Evolutionary conservation across 306 rosid genomes (phyloP), one percentile per base, ranked within the genome.

Genomic region (Nissolia schottii): DNA sequence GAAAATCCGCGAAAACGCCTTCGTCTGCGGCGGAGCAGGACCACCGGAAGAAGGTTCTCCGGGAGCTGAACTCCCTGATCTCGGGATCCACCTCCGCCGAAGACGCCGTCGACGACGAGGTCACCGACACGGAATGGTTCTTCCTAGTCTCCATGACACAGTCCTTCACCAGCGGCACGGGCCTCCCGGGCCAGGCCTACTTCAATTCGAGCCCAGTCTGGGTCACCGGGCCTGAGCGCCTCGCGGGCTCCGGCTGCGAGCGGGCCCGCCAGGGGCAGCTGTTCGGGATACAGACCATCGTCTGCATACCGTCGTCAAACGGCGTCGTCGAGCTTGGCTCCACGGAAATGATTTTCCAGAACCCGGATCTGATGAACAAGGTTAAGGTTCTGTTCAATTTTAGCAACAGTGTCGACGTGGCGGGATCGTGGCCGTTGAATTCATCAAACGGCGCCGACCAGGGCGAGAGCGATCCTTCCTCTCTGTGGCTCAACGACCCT

Each of bases 41-140:
- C 58, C 87, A 91, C 72, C 81, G 99, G 0, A 89, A 88, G 70
- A 91, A 86, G 73, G 84, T 94, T 9, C 96, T 94, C 6, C 83
- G 97, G 0, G 99, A 94, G 16, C 89, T 94, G 2, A 94, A 94
- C 32, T 94, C 97, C 1, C 49, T 89, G 8, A 91, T 94, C 70
- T 91, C 96, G 13, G 96, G 97, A 3, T 1, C 85, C 14, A 7
- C 76, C 0, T 9, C 73, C 1, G 2, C 78, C 0, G 97, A 85
- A 1, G 96, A 91, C 9, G 82, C 88, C 1, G 86, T 86, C 3
- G 98, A 91, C 13, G 99, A 91, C 43, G 93, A 91, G 46, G 96
- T 91, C 1, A 91, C 99, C 3, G 97, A 94, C 53, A 89, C 99
- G 1, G 99, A 94, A 77, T 94, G 99, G 99, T 91, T 91, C 88